These are phyloP conservation scores for Thinopyrum elongatum DNA, from an alignment of 176 grass and related monocot genomes.

Conservation along the genomic window DNA sequence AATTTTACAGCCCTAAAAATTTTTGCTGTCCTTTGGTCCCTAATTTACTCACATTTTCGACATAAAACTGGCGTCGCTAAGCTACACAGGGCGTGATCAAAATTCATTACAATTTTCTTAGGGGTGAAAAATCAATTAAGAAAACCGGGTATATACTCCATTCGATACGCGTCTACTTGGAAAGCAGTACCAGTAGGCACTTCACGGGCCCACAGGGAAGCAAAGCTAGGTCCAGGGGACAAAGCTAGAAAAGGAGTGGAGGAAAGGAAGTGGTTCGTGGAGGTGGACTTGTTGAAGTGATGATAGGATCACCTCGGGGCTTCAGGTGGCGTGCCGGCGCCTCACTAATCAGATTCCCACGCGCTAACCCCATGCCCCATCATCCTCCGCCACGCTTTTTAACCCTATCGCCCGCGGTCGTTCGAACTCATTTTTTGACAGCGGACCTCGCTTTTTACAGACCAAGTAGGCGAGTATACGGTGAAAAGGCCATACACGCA, in stretches of 20 bases:
- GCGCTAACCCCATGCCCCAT: conserved; percentile 61
- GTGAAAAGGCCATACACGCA: conserved; percentile 40
- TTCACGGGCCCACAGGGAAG: not conserved
- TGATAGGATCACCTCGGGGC: conserved; percentile 52
- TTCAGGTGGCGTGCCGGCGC: conserved; percentile 73
- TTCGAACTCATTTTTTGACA: not conserved
- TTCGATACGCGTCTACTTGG: not conserved
- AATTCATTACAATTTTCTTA: not conserved
- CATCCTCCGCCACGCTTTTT: conserved; percentile 37
- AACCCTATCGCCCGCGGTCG: conserved; percentile 2
- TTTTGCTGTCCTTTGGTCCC: too few relatives aligned
- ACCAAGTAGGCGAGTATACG: not conserved
- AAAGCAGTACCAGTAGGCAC: not conserved
- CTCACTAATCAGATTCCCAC: conserved; percentile 88
- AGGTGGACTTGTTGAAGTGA: conserved; percentile 49
- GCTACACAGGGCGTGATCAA: not conserved
- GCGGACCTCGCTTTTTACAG: not conserved
- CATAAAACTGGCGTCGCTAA: not conserved
- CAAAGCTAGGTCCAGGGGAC: not conserved
- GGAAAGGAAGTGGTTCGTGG: not conserved
- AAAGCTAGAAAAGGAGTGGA: not conserved
- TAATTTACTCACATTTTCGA: not conserved
- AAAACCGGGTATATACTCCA: not conserved
- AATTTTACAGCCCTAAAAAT: not conserved
- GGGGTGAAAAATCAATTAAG: not conserved